A percentile compares a stretch with the other conserved stretches of the same genome.
These are phyloP conservation scores for Kwoniella botswanensis DNA, from an alignment of 768 basidiomycete species.

Conservation along the genomic window DNA sequence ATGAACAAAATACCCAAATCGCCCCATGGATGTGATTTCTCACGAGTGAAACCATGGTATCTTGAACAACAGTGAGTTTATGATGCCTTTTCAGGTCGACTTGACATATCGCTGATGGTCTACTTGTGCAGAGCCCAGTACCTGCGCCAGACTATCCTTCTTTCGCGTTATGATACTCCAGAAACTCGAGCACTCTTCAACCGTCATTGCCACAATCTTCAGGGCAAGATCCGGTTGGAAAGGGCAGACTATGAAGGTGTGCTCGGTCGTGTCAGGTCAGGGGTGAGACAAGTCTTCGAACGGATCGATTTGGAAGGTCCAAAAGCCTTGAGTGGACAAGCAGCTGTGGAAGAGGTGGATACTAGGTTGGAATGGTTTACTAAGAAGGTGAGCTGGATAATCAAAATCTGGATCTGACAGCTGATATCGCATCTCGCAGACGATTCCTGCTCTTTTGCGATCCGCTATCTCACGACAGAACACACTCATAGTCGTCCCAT, in stretches of 20 bases:
- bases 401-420: too few species aligned
- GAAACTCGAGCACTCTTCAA: conserved; percentile 84
- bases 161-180: conserved; percentile 86
- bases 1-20: conserved; percentile 90
- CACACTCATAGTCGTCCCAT: conserved; percentile 86
- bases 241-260: conserved; percentile 70
- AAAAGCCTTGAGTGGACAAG: conserved; percentile 34
- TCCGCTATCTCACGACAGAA: conserved; percentile 92
- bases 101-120: background rate
- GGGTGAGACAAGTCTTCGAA: conserved; percentile 74
- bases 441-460: conserved; percentile 80
- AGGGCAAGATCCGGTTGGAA: conserved; percentile 78
- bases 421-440: conserved; percentile 59
- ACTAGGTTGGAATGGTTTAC: conserved; percentile 86
- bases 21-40: conserved; percentile 92
- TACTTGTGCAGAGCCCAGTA: conserved; percentile 69
- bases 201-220: conserved; percentile 74
- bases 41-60: conserved; percentile 97
- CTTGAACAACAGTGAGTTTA: conserved; percentile 83
- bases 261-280: conserved; percentile 70
- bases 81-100: background rate
- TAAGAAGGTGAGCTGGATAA: conserved; percentile 66
- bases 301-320: conserved; percentile 40
- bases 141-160: conserved; percentile 84
- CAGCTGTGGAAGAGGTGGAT: conserved; percentile 78